Conservation (phyloP, 2,329 filamentous ascomycete genomes). For the Colletotrichum lindemuthianum region DNA sequence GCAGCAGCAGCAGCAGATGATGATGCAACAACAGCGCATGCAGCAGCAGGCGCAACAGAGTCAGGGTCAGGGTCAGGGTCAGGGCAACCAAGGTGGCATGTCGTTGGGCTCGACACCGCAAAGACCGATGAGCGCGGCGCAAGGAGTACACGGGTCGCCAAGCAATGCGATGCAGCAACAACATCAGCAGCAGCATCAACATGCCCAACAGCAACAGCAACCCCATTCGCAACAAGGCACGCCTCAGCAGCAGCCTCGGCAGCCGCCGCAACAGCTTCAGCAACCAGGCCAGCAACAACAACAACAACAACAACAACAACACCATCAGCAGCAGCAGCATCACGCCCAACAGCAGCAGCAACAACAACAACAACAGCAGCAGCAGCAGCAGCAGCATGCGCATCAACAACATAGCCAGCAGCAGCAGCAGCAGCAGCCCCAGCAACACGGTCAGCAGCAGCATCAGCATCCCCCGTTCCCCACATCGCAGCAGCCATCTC, state of each 20-base stretch:
- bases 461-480: slow-evolving; percentile 46
- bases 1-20: slow-evolving; percentile 44
- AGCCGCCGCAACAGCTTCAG: slow-evolving; percentile 51
- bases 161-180: slow-evolving; percentile 44
- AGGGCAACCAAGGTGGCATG: slow-evolving; percentile 36
- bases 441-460: slow-evolving; percentile 41
- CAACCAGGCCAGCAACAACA: slow-evolving; percentile 43
- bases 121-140: slow-evolving; percentile 43
- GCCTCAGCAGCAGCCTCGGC: slow-evolving; percentile 43
- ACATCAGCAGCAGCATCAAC: slow-evolving; percentile 43
- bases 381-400: slow-evolving; percentile 42
- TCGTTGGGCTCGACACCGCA: slow-evolving; percentile 43
- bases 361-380: slow-evolving; percentile 42
- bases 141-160: slow-evolving; percentile 46
- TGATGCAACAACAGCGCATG: slow-evolving; percentile 43
- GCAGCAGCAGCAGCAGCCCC: slow-evolving; percentile 49
- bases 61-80: slow-evolving; percentile 45
- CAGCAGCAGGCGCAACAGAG: slow-evolving; percentile 50
- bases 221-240: slow-evolving; percentile 36
- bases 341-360: slow-evolving; percentile 42
- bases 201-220: slow-evolving; percentile 40
- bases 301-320: slow-evolving; percentile 43
- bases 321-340: slow-evolving; percentile 41
- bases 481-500: slow-evolving; percentile 46
- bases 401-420: slow-evolving; percentile 49